Conservation (phyloP, 169 alveolate species). For the Plasmodium ovale region DNA sequence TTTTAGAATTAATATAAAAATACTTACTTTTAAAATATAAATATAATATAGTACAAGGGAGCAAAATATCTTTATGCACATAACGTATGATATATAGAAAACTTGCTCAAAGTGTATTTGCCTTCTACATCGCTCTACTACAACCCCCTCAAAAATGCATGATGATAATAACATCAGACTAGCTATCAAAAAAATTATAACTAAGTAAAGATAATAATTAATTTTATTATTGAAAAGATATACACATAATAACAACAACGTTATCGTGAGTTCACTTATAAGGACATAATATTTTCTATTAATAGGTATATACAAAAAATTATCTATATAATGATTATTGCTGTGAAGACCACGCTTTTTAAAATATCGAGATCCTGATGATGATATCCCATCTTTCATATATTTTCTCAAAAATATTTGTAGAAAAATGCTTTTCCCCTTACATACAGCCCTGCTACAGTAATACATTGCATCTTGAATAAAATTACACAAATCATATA, state of each 20-base stretch:
- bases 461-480: slow-evolving; percentile 11
- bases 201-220: slow-evolving; percentile 29
- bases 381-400: slow-evolving; percentile 41
- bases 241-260: slow-evolving; percentile 32
- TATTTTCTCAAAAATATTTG: slow-evolving; percentile 47
- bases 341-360: slow-evolving; percentile 9
- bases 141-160: slow-evolving; percentile 65
- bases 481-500: slow-evolving; percentile 10
- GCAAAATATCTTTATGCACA: slow-evolving; percentile 62
- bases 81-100: slow-evolving; percentile 59
- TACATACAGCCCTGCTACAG: slow-evolving; percentile 31
- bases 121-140: slow-evolving; percentile 55
- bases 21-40: slow-evolving; percentile 51
- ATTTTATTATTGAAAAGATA: slow-evolving; percentile 46
- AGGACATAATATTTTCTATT: slow-evolving; percentile 63
- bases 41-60: slow-evolving; percentile 58
- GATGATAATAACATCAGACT: slow-evolving; percentile 67
- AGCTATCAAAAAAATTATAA: slow-evolving; percentile 30
- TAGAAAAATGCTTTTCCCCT: slow-evolving; percentile 26
- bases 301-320: slow-evolving; percentile 40
- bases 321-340: slow-evolving; percentile 18
- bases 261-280: slow-evolving; percentile 40
- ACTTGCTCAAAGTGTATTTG: slow-evolving; percentile 49
- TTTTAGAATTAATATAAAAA: slow-evolving; percentile 46
- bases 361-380: slow-evolving; percentile 31